Base-by-base conservation (phyloP, 2,329 filamentous ascomycete genomes). In the Blastomyces parvus region DNA sequence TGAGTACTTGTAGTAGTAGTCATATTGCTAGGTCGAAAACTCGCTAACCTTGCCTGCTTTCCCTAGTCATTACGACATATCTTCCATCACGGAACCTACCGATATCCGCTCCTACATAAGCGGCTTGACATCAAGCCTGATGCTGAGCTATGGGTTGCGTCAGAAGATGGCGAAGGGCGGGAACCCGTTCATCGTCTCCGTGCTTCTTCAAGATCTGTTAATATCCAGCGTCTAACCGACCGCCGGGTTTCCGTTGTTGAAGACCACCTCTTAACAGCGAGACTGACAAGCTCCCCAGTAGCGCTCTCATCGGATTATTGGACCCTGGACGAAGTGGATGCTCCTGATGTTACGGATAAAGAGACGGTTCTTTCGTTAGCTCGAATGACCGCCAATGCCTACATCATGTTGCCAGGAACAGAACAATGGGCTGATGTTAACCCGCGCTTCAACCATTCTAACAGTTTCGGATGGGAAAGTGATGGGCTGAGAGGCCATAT, bases 401-500 rank as follows among this genome's bases (percentile, higher is more conserved):
- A 99, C 72, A 88, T 95, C 14, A 80, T 88, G 63, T 83, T 84
- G 60, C 87, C 89, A 3, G 82, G 82, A 13, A 82, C 86, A 59
- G 84, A 86, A 2, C 88, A 96, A 67, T 97, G 94, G 93, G 81
- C 90, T 66, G 89, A 92, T 66, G 86, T 95, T 1, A 86, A 88
- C 53, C 82, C 82, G 11, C 86, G 84, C 1, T 97, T 91, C 79
- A 96, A 97, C 74, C 86, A 90, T 66, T 92, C 89, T 6, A 86
- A 85, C 62, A 90, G 92, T 72, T 97, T 97, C 78, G 94, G 94
- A 55, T 97, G 94, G 94, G 85, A 95, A 73, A 80, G 80, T 44
- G 92, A 97, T 73, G 93, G 93, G 2, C 81, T 97, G 33, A 86
- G 93, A 63, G 94, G 94, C 1, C 94, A 99, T 74, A 86, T 99